Evolutionary conservation across 768 basidiomycete genomes (phyloP), one percentile per base, ranked within the genome.

Genomic region (Auricularia sp.): DNA sequence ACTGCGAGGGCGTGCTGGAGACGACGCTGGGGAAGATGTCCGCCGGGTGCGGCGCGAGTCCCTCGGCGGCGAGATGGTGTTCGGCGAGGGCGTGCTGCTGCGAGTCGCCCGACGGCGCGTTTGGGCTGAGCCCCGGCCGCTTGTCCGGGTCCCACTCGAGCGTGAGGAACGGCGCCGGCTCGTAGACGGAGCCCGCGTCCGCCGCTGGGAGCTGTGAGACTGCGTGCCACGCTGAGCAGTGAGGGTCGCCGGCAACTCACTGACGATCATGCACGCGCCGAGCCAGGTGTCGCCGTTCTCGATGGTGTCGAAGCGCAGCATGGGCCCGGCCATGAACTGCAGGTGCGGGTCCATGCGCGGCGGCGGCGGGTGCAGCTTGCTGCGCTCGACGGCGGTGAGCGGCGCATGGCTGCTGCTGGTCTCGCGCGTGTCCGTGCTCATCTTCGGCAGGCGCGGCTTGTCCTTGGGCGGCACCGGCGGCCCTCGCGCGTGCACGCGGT

Each of bases 281-380:
- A 87, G 82, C 92, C 93, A 99, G 42, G 93, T 77, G 18, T 86
- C 84, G 29, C 83, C 77, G 66, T 85, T 78, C 68, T 91, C 87
- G 33, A 91, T 83, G 0, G 93, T 98, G 71, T 98, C 94, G 71
- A 93, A 98, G 51, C 90, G 86, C 66, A 98, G 76, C 18, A 98
- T 77, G 23, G 93, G 93, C 0, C 94, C 93, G 64, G 90, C 91
- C 92, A 96, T 94, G 70, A 95, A 83, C 80, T 88, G 73, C 34
- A 97, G 80, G 74, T 89, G 83, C 8, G 93, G 93, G 23, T 86
- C 76, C 89, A 91, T 95, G 51, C 84, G 79, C 21, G 83, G 83
- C 5, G 83, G 77, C 61, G 79, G 78, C 43, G 86, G 76, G 6
- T 77, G 74, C 61, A 82, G 75, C 18, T 44, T 64, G n/a, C 90